Percentiles rank a stretch among this genome's conserved stretches.
phyloP scores from a whole-genome alignment of 73 alveolate genomes.

The Breviolum minutum region DNA sequence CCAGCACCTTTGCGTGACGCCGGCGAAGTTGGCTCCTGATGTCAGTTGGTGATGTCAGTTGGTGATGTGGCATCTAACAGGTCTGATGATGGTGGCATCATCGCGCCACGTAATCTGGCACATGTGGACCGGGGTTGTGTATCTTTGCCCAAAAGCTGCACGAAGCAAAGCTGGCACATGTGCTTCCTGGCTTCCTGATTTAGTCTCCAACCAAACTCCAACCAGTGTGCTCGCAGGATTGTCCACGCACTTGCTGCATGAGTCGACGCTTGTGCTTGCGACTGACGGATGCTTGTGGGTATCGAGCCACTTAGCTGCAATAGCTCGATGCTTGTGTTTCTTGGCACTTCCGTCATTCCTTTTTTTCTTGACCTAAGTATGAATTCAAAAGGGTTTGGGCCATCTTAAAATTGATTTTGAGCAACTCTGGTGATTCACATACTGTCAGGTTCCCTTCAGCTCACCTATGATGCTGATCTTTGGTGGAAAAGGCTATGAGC shows the following conservation, averaged over 20 bases:
- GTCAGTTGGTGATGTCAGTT: not conserved
- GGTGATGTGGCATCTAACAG: not conserved
- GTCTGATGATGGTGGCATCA: slow-evolving; percentile 73
- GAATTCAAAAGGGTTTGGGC: not conserved
- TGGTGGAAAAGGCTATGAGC: slow-evolving; percentile 76
- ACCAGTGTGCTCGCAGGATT: slow-evolving; percentile 4
- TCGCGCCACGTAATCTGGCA: slow-evolving; percentile 45
- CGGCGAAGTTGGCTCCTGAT: not conserved
- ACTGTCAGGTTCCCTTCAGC: slow-evolving; percentile 22
- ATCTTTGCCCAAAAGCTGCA: not conserved
- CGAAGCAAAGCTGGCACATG: not conserved
- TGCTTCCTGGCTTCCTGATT: not conserved
- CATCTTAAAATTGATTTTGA: not conserved
- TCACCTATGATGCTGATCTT: slow-evolving; percentile 70
- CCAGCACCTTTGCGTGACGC: slow-evolving; percentile 61
- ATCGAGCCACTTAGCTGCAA: slow-evolving; percentile 27
- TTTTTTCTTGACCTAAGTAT: not conserved
- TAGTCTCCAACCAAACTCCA: not conserved
- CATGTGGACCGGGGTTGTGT: slow-evolving; percentile 60
- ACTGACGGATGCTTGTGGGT: slow-evolving; percentile 49
- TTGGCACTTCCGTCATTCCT: not conserved
- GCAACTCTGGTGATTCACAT: not conserved
- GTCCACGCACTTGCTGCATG: slow-evolving; percentile 84
- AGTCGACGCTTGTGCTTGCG: slow-evolving; percentile 64
- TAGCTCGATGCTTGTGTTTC: not conserved